Evolutionary conservation across 148 eudicot species (phyloP), one percentile per base, ranked within the genome.

Genomic region (Vaccinium vitisidaea): DNA sequence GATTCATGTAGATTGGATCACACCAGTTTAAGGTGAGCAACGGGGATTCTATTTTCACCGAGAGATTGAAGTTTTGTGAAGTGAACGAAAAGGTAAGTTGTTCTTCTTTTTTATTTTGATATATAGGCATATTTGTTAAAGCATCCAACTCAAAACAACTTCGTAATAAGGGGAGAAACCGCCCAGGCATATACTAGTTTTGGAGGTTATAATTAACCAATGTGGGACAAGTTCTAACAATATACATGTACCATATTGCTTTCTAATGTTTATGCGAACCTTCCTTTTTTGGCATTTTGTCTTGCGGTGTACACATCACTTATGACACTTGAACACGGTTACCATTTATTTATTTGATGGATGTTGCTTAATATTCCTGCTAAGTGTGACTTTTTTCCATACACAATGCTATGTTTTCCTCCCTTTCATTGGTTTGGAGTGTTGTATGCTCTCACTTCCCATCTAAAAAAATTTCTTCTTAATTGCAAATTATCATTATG

Each of bases 11-110:
- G 99, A 91, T 97, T 89, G 99, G 99, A 21, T 91, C 98, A 11
- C 98, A 97, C 88, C 99, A 97, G 87, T 97, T 97, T 86, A 97
- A 97, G 92, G 99, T 97, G 70, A 95, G 99, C 93, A 97, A 97
- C 90, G 93, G 98, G 80, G 98, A 97, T 88, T 82, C 83, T 86
- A 91, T 97, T 59, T 97, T 88, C 84, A 90, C 91, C 3, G 99
- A 97, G 88, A 92, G 89, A 87, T 90, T 95, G 87, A 97, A 97
- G 93, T 90, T 88, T 77, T 95, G 98, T 65, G 98, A 96, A 65
- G 93, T 96, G 76, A 93, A 96, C 90, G 98, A 96, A 75, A 96
- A 94, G 95, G 99, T 96, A 75, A 82, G 88, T 55, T 76, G 21
- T 36, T 63, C 46, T 48, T 12, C 71, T 74, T 27, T 83, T 32